Evolutionary conservation across 2,329 filamentous ascomycete genomes (phyloP), one percentile per base, ranked within the genome.

Genomic region (Aspergillus ochraceoroseus): DNA sequence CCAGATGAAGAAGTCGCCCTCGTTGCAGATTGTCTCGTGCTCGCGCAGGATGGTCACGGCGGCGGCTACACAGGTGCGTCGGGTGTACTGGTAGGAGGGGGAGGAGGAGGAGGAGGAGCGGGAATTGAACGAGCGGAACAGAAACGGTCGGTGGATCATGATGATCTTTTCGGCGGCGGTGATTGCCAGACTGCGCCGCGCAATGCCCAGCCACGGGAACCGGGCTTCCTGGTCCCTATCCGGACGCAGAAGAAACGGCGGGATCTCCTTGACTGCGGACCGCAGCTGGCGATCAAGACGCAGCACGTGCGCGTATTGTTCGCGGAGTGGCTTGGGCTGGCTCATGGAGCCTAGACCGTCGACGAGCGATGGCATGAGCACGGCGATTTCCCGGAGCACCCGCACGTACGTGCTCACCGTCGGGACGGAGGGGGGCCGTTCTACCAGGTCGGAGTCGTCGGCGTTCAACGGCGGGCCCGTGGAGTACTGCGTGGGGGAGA

Each of bases 131-230:
- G 55, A 64, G 17, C 54, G 56, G 17, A 62, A 64, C 5, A 67
- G 38, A 25, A 65, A 66, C 0, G 60, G 56, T 2, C 65, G 58
- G 42, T 68, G 65, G 13, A 68, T 65, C 63, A 68, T 66, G 49
- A 67, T 67, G 37, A 67, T 65, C 43, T 68, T 67, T 41, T 67
- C 62, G 2, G 59, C 57, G 1, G 64, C 59, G 1, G 58, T 64
- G 17, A 68, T 66, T 7, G 65, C 60, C 12, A 68, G 52, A 18
- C 64, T 57, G 4, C 56, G 56, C 7, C 61, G 58, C 4, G 63
- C 64, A 8, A 57, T 62, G 2, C 48, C 48, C 7, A 66, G 52
- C 63, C 63, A 66, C 0, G 55, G 43, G 1, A 61, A 61, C 46
- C 59, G 58, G 11, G 42, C 41, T 14, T 58, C 49, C 27, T 60